Base-by-base conservation (phyloP, 495 filamentous ascomycete genomes). In the Aspergillus cavernicola region DNA sequence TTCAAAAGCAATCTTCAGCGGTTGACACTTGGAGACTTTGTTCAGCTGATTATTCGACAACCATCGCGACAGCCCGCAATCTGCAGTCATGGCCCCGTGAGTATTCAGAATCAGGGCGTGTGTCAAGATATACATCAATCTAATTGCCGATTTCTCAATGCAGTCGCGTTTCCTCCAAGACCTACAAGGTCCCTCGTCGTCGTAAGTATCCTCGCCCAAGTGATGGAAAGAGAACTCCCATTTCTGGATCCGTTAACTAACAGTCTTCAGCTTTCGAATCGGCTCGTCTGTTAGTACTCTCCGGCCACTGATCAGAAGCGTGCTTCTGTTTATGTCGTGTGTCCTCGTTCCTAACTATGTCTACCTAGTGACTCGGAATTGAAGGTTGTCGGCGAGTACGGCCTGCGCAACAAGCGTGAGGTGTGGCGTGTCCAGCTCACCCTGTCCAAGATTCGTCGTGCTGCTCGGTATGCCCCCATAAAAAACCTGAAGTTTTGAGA, bases 381-480 rank as follows among this genome's bases (percentile, higher is more conserved):
- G 79, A 98, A 97, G 86, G 85, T 90, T 75, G 93, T 98, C 68
- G 93, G 93, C 76, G 93, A 97, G 81, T 98, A 92, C 80, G 93
- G 93, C 74, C 88, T 98, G 59, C 85, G 89, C 73, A 98, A 98
- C 86, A 98, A 98, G 90, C 92, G 93, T 79, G 93, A 98, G 82
- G 95, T 98, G 66, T 98, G 93, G 93, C 90, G 93, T 78, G 93
- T 98, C 67, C 86, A 89, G 85, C 88, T 97, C 75, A 96, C 92
- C 57, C 90, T 98, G 61, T 98, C 93, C 78, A 98, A 98, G 86
- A 97, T 98, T 68, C 92, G 93, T 89, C 95, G 93, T 95, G 93
- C 93, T 85, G 93, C 93, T 74, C 93, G 93, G 91, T 96, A 89
- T 71, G 86, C 46, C 10, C 35, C 62, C 52, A 19, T 10, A 15